Base-by-base conservation (phyloP, 116 monocot species). In the Trichopus zeylanicus region DNA sequence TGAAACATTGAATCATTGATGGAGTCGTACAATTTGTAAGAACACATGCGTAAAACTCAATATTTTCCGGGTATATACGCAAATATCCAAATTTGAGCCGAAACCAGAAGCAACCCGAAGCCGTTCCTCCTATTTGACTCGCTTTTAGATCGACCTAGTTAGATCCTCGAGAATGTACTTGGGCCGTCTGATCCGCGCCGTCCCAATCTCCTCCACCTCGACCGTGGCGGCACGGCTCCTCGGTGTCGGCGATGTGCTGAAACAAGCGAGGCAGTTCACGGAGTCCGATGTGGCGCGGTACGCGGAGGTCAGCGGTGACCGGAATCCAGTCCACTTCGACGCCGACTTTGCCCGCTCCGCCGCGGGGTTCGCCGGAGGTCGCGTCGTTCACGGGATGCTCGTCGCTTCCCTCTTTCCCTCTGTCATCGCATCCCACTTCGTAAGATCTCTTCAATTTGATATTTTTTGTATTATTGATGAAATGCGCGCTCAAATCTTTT, bases 371-470 rank as follows among this genome's bases (percentile, higher is more conserved):
- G 68, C 63, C 6, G 27, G 68, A 29, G 84, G 88, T 33, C 58
- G 71, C 16, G 60, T 93, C 62, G 92, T 93, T 35, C 88, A 93
- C 55, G 92, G 92, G 48, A 81, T 93, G 85, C 88, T 88, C 61
- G 81, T 93, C 28, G 84, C 81, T n/a, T 88, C 92, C 11, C 74
- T 93, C 52, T 88, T 93, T 67, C 88, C 92, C 29, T 62, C 72
- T 46, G 32, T 88, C 64, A 85, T 93, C 49, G 85, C 92, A 35
- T 74, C 88, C 47, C 64, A 72, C 27, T 93, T 88, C 65, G 92
- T 92, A 74, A 26, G 73, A 26, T 25, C 49, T 59, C 58, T 51
- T 22, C 23, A 49, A 42, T 60, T 32, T 48, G 24, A 35, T 28
- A 29, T 11, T 63, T 1, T 59, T n/a, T 48, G 4, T 39, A 13